Base-by-base conservation (phyloP, 1,284 basidiomycete species). In the Cryptococcus sp. region DNA sequence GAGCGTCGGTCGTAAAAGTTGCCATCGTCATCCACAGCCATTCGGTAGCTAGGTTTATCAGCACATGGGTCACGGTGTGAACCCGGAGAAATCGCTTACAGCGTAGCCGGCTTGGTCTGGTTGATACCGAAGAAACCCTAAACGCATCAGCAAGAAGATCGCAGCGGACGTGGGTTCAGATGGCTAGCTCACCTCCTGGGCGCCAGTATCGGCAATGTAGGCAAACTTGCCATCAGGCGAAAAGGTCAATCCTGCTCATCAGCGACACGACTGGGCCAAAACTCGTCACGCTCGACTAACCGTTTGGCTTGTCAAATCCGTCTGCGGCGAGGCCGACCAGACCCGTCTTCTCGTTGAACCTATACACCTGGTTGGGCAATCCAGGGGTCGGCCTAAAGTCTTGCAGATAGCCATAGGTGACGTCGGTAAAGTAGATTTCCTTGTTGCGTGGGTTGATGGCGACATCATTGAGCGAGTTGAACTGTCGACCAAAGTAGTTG, bases 381-480 rank as follows among this genome's bases (percentile, higher is more conserved):
- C 80, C 74, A 2, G 83, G 83, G 0, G 68, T 56, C 0, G 82
- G 79, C 44, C 85, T 79, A 76, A 87, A 88, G 43, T 77, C 70
- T 58, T 82, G 79, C 58, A 86, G 80, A 70, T 60, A 63, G 4
- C 72, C 74, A 45, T 76, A 76, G n/a, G 63, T 74, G 6, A 78
- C 76, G 63, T 88, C 87, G n/a, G 63, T 63, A 37, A 67, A 67
- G 53, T 65, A 65, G 4, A 67, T 25, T 31, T 63, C 54, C 45
- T 62, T 59, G 51, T 61, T 67, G 10, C 54, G 46, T 0, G 83
- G 83, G 51, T 86, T 83, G 3, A 87, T 74, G 59, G 84, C 86
- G 50, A 84, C 74, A 62, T 90, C 87, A 65, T 89, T 87, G 45
- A 87, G 70, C 1, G 85, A 85, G 71, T 85, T 87, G 74, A 88